Base-by-base conservation (phyloP, 306 rosid genomes). In the Vigna radiata region DNA sequence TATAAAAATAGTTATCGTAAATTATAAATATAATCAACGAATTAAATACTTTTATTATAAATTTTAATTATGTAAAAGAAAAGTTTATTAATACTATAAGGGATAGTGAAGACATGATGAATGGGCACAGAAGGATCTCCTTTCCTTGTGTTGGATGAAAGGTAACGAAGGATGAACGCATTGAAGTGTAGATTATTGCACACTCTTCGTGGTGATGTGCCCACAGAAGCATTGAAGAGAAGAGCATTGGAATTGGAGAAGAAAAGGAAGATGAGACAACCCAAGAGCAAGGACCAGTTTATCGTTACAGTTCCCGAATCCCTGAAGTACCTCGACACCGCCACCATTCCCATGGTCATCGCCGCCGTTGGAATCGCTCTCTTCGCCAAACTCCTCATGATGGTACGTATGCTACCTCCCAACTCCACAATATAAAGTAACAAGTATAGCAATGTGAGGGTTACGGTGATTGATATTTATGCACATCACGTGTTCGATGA, bases 291-390 rank as follows among this genome's bases (percentile, higher is more conserved):
- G 76, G 87, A 75, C 58, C 86, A 85, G 84, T 83, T 85, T 77
- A n/a, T 90, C 53, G 92, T 95, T 33, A 4, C 37, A 4, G 86
- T 92, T 66, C 98, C 97, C 0, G 96, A 92, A 82, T 86, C 92
- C 13, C 55, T 69, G 27, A 72, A 91, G 8, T 92, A 72, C 79
- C 93, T 95, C 12, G 98, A 95, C 84, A 92, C 97, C 29, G 90
- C 96, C 29, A 76, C 97, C 46, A 70, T 92, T 86, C 97, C 97
- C 55, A 87, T 92, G 97, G 69, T 88, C 62, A 88, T 83, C 80
- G n/a, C 83, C 27, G 91, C 81, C 11, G 93, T 86, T 1, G 98
- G 90, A 5, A 23, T 82, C 16, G 86, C 60, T 14, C 9, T 90
- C 72, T 85, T 85, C 16, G 95, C 97, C 54, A 92, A 77, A 39